These are phyloP conservation scores for Pseudocercospora fijiensis DNA, from an alignment of 2,329 filamentous ascomycete genomes.

Conservation along the genomic window DNA sequence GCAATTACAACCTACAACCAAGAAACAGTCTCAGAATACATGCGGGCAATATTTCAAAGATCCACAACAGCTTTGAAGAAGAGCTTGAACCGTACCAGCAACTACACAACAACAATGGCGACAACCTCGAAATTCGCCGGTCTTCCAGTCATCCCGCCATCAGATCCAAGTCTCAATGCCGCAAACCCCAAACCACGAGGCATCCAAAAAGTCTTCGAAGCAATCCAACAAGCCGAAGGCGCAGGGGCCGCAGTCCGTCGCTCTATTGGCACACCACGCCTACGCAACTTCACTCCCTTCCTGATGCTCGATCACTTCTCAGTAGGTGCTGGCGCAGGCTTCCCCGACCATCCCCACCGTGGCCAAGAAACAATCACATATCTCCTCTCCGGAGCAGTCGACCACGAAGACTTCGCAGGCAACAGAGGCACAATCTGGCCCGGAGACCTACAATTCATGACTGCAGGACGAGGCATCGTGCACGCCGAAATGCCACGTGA, in stretches of 20 bases:
- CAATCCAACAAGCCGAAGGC: slow-evolving; percentile 82
- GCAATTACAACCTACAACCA: slow-evolving; percentile 33
- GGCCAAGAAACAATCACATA: slow-evolving; percentile 92
- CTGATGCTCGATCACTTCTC: slow-evolving; percentile 88
- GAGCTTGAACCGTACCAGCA: slow-evolving; percentile 35
- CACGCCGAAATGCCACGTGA: slow-evolving; percentile 79
- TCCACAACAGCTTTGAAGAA: slow-evolving; percentile 30
- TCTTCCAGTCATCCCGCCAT: slow-evolving; percentile 51
- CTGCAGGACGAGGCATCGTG: slow-evolving; percentile 84
- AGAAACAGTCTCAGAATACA: slow-evolving; percentile 36
- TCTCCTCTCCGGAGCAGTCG: slow-evolving; percentile 77
- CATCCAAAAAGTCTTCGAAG: slow-evolving; percentile 80
- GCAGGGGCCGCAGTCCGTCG: slow-evolving; percentile 83
- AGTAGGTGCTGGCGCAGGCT: slow-evolving; percentile 66
- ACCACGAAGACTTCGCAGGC: slow-evolving; percentile 90
- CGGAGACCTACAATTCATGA: slow-evolving; percentile 98
- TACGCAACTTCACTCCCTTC: slow-evolving; percentile 88
- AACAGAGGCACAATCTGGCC: slow-evolving; percentile 78
- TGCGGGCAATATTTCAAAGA: slow-evolving; percentile 41
- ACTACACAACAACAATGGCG: slow-evolving; percentile 35
- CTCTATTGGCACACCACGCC: slow-evolving; percentile 77
- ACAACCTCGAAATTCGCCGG: slow-evolving; percentile 44
- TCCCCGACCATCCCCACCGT: slow-evolving; percentile 51
- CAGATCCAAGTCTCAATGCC: slow-evolving; percentile 45
- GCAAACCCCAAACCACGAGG: slow-evolving; percentile 69